Base-by-base conservation (phyloP, 257 asterid genomes). In the Henckelia pumila region DNA sequence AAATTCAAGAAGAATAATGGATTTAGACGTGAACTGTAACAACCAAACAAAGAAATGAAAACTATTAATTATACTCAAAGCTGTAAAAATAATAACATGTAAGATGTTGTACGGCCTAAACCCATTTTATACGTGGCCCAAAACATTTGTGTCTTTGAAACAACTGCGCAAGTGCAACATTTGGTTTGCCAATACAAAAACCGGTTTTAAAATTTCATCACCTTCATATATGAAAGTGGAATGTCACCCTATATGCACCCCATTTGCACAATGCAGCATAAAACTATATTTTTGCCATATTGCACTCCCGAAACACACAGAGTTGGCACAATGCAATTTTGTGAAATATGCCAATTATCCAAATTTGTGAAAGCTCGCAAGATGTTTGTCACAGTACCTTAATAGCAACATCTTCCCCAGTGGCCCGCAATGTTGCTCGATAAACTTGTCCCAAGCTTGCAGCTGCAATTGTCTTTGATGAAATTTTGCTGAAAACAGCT, bases 381-480 rank as follows among this genome's bases (percentile, higher is more conserved):
- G 37, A 32, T 4, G 52, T 44, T 37, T 14, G 19, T 0, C 52
- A 44, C 52, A 44, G n/a, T 14, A 93, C 99, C 97, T 94, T 94
- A 68, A 94, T 94, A 66, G 99, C 99, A 76, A 94, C 97, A 77
- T 94, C 97, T 77, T 94, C 96, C 72, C 96, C 97, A 35, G 97
- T 75, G 29, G 92, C 79, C 61, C 96, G 91, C 23, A 94, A 87
- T 61, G 97, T 94, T 58, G 99, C 99, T 59, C 97, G 96, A 74
- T 94, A 94, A 78, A 94, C 99, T 81, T 94, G 99, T 64, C 99
- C 99, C 86, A 94, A 87, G 70, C 99, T 94, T 67, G 99, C 99
- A 22, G 99, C 99, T 65, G 99, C 99, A 82, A 94, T 91, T 55
- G 99, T 94, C 84, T 59, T 62, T 9, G 99, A 91, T 37, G 99